Percentiles rank a stretch among this genome's conserved stretches.
These are phyloP conservation scores for Hymenoscyphus albidus DNA, from an alignment of 2,329 filamentous ascomycete genomes.

Conservation along the genomic window DNA sequence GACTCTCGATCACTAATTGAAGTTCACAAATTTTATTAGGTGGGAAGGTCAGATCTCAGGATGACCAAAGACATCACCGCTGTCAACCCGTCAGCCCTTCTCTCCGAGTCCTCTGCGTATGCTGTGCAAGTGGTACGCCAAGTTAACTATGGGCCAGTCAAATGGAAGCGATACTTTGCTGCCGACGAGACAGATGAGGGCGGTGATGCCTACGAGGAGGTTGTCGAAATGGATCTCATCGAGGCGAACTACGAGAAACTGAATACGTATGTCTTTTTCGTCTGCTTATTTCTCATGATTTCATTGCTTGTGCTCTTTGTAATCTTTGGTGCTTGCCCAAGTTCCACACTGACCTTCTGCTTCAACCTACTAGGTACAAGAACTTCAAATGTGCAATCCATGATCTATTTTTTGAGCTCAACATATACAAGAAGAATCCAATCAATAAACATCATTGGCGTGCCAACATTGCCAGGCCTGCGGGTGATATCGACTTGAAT, in stretches of 20 bases:
- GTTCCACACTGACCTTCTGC: neutral
- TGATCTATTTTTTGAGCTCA: constrained; percentile 47
- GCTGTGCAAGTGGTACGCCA: constrained; percentile 43
- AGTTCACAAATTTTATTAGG: constrained; percentile 3
- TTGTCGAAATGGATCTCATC: constrained; percentile 39
- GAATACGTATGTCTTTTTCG: constrained; percentile 38
- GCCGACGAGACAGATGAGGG: constrained; percentile 8
- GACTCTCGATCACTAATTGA: constrained; percentile 1
- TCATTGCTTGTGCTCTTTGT: too few relatives aligned
- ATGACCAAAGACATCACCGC: neutral
- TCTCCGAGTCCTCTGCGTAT: constrained; percentile 9
- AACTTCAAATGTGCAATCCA: constrained; percentile 44
- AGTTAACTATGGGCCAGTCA: constrained; percentile 43
- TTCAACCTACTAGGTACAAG: constrained; percentile 38
- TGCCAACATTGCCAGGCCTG: constrained; percentile 41
- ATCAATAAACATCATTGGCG: constrained; percentile 45
- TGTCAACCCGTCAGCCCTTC: neutral
- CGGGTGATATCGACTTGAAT: constrained; percentile 38
- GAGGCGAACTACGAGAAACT: constrained; percentile 43
- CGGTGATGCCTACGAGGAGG: constrained; percentile 34
- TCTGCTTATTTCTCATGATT: neutral
- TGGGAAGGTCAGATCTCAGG: neutral
- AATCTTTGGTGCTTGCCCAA: neutral
- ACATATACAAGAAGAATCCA: constrained; percentile 47
- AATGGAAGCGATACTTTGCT: constrained; percentile 43